Base-by-base conservation (phyloP, 1,284 basidiomycete genomes). In the Sporisorium scitamineum region DNA sequence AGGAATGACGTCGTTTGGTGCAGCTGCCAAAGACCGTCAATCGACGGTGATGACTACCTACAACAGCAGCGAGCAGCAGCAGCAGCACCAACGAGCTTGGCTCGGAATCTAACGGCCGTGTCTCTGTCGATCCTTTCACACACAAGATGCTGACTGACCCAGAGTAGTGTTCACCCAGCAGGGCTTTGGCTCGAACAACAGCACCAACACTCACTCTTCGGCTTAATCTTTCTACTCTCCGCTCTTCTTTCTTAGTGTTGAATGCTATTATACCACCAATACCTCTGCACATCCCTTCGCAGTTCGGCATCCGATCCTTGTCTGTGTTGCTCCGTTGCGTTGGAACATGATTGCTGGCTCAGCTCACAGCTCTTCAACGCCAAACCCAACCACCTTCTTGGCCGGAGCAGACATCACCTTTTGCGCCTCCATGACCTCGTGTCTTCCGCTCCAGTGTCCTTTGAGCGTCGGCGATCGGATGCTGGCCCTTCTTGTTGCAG, bases 401-500 rank as follows among this genome's bases (percentile, higher is more conserved):
- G 45, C 61, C 3, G 71, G 66, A 10, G 61, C 42, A 41, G 54
- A 54, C 9, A 62, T 58, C 41, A 69, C 61, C 42, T 52, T 74
- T 39, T 69, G 51, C 51, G 66, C 61, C 42, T 62, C 50, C 22
- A 58, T 9, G 1, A 45, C n/a, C 29, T 67, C 62, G 16, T 52
- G 32, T 26, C 51, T 54, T 14, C 54, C 55, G 10, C 27, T 59
- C 72, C 67, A 70, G 50, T 70, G 63, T 5, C 60, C 72, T 37
- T 75, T 71, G 51, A 71, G 39, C 27, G 63, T 75, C 14, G 72
- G 70, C 5, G 67, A 75, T 1, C 71, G 72, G 26, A 75, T 62
- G 42, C 52, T 68, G 3, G 51, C 24, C 41, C 56, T 48, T 32
- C 68, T 57, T 4, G 39, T 57, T 4, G 39, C 41, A 27, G 27